Evolutionary conservation across 306 rosid species (phyloP).

Genomic region (Dicorynia guianensis): DNA sequence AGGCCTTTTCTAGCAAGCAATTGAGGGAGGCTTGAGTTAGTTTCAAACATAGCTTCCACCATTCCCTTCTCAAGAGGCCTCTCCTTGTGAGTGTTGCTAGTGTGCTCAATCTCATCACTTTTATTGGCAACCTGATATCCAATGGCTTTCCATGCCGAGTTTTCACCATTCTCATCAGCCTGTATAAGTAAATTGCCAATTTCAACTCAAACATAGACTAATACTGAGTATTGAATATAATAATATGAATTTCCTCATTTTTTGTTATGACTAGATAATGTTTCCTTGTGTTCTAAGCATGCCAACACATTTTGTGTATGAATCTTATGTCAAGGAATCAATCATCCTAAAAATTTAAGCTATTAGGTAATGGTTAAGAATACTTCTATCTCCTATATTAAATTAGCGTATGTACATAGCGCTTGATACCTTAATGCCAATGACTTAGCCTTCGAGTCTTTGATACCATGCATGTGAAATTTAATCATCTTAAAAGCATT

Average conservation of each 20-base stretch:
- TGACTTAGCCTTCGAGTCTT: too few species aligned
- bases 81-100: constrained; percentile 19
- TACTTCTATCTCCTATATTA: too few species aligned
- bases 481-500: too few species aligned
- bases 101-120: constrained; percentile 7
- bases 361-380: too few species aligned
- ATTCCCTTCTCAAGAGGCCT: constrained; percentile 74
- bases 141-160: constrained; percentile 80
- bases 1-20: constrained; percentile 72
- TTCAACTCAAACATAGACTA: background rate
- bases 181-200: constrained; percentile 36
- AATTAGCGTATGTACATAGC: too few species aligned
- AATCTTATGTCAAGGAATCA: too few species aligned
- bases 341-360: too few species aligned
- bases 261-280: too few species aligned
- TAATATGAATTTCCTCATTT: background rate
- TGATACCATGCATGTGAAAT: too few species aligned
- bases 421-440: too few species aligned
- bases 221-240: background rate
- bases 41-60: constrained; percentile 60
- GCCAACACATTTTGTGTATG: too few species aligned
- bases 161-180: constrained; percentile 76
- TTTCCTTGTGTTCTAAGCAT: too few species aligned
- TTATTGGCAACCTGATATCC: constrained; percentile 61
- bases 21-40: constrained; percentile 49